Conservation (phyloP, 306 rosid genomes). For the Luffa aegyptiaca region DNA sequence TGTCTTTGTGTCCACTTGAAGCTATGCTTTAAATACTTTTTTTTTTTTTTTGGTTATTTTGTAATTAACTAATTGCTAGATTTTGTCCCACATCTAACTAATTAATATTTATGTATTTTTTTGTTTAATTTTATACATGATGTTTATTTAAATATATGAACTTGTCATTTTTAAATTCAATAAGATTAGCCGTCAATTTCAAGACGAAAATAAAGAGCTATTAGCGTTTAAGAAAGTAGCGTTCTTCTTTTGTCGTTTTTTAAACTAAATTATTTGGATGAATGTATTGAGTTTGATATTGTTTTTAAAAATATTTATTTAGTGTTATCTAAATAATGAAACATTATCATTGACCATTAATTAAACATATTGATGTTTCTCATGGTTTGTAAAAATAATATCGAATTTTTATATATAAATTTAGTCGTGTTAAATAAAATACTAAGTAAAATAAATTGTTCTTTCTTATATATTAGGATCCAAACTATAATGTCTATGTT, state of each 20-base stretch:
- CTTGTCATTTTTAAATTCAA: background rate
- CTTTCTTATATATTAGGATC: too few species aligned
- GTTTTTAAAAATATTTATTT: background rate
- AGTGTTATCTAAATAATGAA: background rate
- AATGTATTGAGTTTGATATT: background rate
- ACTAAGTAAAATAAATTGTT: too few species aligned
- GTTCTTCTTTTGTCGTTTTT: background rate
- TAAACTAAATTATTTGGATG: background rate
- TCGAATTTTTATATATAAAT: background rate
- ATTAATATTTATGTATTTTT: background rate
- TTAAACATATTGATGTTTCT: background rate
- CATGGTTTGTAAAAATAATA: background rate
- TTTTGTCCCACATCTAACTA: conserved; percentile 29
- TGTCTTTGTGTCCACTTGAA: conserved; percentile 19
- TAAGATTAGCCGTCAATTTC: background rate
- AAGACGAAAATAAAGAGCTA: background rate
- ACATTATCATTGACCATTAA: background rate
- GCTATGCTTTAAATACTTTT: background rate
- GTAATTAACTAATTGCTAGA: conserved; percentile 14
- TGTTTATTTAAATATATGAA: background rate
- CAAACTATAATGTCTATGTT: background rate
- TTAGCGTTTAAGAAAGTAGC: background rate
- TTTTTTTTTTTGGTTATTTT: conserved; percentile 10
- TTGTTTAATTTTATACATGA: background rate
- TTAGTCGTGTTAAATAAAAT: too few species aligned